A percentile compares a stretch with the other conserved stretches of the same genome.
Evolutionary conservation across 2,329 filamentous ascomycete species (phyloP).

Genomic region (Rosellinia necatrix): DNA sequence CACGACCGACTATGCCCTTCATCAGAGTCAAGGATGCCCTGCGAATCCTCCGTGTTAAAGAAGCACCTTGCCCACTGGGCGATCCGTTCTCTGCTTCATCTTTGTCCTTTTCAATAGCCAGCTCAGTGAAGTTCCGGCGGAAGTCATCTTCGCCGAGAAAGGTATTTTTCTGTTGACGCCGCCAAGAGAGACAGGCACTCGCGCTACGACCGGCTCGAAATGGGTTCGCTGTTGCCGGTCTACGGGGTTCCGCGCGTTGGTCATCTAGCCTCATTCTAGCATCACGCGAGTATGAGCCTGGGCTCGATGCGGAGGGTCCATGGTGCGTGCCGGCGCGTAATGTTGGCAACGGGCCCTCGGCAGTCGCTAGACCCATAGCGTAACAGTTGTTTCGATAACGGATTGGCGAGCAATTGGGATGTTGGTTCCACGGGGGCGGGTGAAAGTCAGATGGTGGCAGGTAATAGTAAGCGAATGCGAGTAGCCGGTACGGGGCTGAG

Average conservation of each 20-base stretch:
- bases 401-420: neutral
- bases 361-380: slow-evolving; percentile 29
- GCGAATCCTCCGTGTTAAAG: slow-evolving; percentile 57
- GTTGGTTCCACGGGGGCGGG: neutral
- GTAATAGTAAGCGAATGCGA: slow-evolving; percentile 13
- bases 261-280: slow-evolving; percentile 36
- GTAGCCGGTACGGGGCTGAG: neutral
- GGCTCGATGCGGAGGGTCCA: slow-evolving; percentile 33
- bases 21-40: slow-evolving; percentile 60
- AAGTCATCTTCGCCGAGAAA: slow-evolving; percentile 43
- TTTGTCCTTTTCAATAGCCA: slow-evolving; percentile 36
- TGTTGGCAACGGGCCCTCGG: slow-evolving; percentile 28
- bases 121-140: slow-evolving; percentile 29
- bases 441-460: slow-evolving; percentile 1
- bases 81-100: slow-evolving; percentile 19
- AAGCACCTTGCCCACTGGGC: slow-evolving; percentile 27
- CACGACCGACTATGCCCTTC: slow-evolving; percentile 55
- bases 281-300: slow-evolving; percentile 39
- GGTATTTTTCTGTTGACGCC: slow-evolving; percentile 50
- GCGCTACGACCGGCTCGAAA: slow-evolving; percentile 48
- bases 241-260: slow-evolving; percentile 28
- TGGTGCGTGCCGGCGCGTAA: slow-evolving; percentile 28
- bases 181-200: slow-evolving; percentile 57
- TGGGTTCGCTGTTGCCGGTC: slow-evolving; percentile 44
- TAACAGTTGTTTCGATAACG: slow-evolving; percentile 8